Evolutionary conservation across 106 monocot genomes (phyloP), one percentile per base, ranked within the genome.

Genomic region (Allium cepa): DNA sequence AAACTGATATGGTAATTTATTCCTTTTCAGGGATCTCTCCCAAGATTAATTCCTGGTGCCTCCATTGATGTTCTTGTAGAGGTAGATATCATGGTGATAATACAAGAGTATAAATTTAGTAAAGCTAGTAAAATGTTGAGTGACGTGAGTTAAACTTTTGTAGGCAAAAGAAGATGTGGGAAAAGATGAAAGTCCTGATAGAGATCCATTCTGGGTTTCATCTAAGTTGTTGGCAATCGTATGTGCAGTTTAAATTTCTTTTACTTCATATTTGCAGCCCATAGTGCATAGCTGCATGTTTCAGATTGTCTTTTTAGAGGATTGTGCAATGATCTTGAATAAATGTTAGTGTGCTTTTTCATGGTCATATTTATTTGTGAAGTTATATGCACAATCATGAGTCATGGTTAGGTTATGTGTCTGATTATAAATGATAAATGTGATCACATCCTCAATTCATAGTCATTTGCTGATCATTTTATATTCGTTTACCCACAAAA

Each of bases 41-140:
- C 91, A 4, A 67, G 71, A 59, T 72, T 87, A 69, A 84, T 91
- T 75, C 76, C 73, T 15, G 79, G 48, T 70, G 81, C 84, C 59
- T 11, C 51, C 56, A 81, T 91, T 53, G 84, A 91, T 79, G 86
- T 91, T 79, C 79, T 91, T 69, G 48, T 84, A 18, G 90, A 84
- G 71, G 86, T 79, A 77, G 28, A 64, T 50, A 62, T 10, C 36
- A 56, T 49, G 11, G 8, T 68, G 0, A 68, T 55, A 45, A 52
- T 67, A 52, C 28, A 49, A 26, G 52, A 66, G 11, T 5, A 36
- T 36, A 36, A 36, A 36, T 36, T 36, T 36, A 36, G 3, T 1
- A 5, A 36, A 36, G 5, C 36, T 2, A 36, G 3, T 36, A 36
- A 36, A 36, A 36, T 36, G 36, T 36, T 36, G 5, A 36, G 2